phyloP scores from a whole-genome alignment of 257 asterid species.

The Echium plantagineum region DNA sequence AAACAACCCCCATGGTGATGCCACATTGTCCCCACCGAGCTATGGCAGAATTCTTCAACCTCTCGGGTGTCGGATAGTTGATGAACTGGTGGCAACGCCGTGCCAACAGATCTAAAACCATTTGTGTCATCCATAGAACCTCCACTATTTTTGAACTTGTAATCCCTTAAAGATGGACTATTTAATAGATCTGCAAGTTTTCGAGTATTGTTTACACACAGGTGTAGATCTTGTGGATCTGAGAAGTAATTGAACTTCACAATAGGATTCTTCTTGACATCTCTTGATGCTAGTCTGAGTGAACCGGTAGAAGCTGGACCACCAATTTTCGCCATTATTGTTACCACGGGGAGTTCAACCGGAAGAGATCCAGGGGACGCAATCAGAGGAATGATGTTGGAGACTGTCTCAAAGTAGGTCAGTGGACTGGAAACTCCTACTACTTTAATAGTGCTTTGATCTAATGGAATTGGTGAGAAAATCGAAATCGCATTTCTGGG shows the following conservation, averaged over 20 bases:
- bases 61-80: conserved; percentile 21
- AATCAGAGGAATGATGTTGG: conserved; percentile 52
- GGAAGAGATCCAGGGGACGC: conserved; percentile 36
- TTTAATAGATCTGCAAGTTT: conserved; percentile 43
- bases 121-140: conserved; percentile 39
- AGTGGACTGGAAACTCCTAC: conserved; percentile 65
- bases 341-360: conserved; percentile 59
- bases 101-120: conserved; percentile 51
- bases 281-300: conserved; percentile 62
- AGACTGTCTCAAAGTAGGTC: conserved; percentile 70
- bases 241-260: conserved; percentile 73
- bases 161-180: conserved; percentile 49
- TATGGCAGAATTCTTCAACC: conserved; percentile 59
- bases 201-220: conserved; percentile 54
- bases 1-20: conserved; percentile 92
- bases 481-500: conserved; percentile 89
- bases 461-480: conserved; percentile 56
- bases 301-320: conserved; percentile 70
- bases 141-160: conserved; percentile 23
- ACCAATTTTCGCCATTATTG: conserved; percentile 68
- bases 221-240: conserved; percentile 33
- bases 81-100: conserved; percentile 46
- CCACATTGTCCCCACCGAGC: conserved; percentile 85
- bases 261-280: conserved; percentile 47
- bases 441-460: conserved; percentile 63